Base-by-base conservation (phyloP, 768 basidiomycete species). In the Suillus weaverae region DNA sequence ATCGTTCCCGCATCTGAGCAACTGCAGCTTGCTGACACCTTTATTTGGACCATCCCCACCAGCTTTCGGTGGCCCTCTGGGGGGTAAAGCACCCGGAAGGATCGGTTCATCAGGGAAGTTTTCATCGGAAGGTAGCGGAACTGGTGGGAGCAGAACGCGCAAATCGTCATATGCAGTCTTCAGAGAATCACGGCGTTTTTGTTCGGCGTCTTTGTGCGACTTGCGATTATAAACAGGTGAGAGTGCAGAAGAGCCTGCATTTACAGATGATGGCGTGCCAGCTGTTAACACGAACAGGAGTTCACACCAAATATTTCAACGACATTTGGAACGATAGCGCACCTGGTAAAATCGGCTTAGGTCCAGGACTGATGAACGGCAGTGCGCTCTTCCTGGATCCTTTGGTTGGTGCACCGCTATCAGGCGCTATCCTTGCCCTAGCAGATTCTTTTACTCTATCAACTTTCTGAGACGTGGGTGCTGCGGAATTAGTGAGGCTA, bases 171-270 rank as follows among this genome's bases (percentile, higher is more conserved):
- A 99, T 5, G 95, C 94, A 18, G 91, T 89, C 80, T 99, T 99
- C 65, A 99, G 86, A 51, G 94, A 95, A 77, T 99, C 97, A 10
- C 97, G 89, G 53, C 97, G 90, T 74, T 96, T 95, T 76, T 99
- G 97, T 77, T 99, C 97, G 6, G 97, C 97, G 14, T 89, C 92
- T 78, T 98, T 99, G 78, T 99, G 93, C 8, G 92, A 92, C 35
- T 89, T 89, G 75, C 93, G 94, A 65, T 87, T 85, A 41, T 82
- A 82, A 35, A 77, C 78, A 48, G 72, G 85, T 67, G 73, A 69
- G 48, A 73, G 26, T 9, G 71, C 48, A 4, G 71, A 69, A 26
- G 76, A 67, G 26, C 73, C 36, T 16, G 69, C 56, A 36, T 70
- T 74, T 26, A 75, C 64, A 41, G 74, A 63, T 30, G 72, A 50